A percentile compares a stretch with the other conserved stretches of the same genome.
phyloP scores from a whole-genome alignment of 2,329 filamentous ascomycete genomes.

The Cadophora gregata region DNA sequence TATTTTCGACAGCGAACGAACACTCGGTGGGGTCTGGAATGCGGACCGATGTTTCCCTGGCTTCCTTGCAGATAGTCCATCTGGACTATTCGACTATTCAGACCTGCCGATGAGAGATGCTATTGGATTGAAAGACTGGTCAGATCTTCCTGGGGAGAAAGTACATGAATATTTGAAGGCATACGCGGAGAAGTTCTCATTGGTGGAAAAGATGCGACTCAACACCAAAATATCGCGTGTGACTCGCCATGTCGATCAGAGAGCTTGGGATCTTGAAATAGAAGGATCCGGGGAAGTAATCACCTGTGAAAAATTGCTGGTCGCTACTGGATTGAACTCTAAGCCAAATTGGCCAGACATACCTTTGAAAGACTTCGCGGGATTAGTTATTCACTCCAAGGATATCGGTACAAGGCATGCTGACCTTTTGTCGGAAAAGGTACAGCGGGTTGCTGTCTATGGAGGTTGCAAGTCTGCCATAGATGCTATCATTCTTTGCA shows the following conservation, averaged over 20 bases:
- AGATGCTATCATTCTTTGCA: constrained; percentile 25
- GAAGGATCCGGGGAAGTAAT: constrained; percentile 8
- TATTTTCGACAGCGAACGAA: constrained; percentile 27
- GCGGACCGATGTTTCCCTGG: constrained; percentile 19
- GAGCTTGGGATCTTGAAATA: constrained; percentile 20
- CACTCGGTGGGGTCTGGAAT: constrained; percentile 25
- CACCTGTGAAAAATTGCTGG: constrained; percentile 26
- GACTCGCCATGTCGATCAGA: constrained; percentile 14
- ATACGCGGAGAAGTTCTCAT: constrained; percentile 26
- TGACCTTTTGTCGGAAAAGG: constrained; percentile 21
- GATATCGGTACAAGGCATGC: constrained; percentile 22
- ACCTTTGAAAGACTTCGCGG: constrained; percentile 15
- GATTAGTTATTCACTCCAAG: constrained; percentile 24
- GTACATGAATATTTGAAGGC: constrained; percentile 26
- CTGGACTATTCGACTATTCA: constrained; percentile 28
- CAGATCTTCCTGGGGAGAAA: constrained; percentile 20
- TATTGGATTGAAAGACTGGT: constrained; percentile 26
- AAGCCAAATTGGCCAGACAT: constrained; percentile 28
- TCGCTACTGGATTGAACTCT: constrained; percentile 27
- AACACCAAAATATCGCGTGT: constrained; percentile 21
- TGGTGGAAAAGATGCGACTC: constrained; percentile 20
- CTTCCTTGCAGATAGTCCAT: constrained; percentile 19
- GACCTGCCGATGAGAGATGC: constrained; percentile 28
- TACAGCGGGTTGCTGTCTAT: constrained; percentile 23
- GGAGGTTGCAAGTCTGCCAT: constrained; percentile 28